Evolutionary conservation across 2,329 filamentous ascomycete genomes (phyloP), one percentile per base, ranked within the genome.

Genomic region (Beauveria bassiana): DNA sequence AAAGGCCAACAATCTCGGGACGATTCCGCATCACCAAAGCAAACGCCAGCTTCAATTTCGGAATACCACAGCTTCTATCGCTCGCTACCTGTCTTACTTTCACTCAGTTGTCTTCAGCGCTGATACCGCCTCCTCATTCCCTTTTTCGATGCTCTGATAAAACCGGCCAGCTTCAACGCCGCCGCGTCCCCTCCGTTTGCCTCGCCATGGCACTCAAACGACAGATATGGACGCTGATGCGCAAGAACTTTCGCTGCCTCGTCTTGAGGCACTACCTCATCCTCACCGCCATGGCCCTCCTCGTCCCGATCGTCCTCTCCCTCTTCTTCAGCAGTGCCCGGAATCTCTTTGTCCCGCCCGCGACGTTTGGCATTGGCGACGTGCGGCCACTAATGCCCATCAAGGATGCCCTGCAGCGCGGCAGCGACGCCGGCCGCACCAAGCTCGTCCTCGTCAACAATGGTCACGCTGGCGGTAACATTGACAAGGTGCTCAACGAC

Each of bases 371-470:
- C 50, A 86, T 96, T 65, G 89, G 87, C 50, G 71, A 79, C 0
- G 73, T 85, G 0, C 77, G 75, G 7, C 79, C 86, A 0, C 75
- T 96, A 64, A 83, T 86, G 63, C 81, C 83, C 12, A 80, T 96
- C 20, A 69, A 78, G 40, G 76, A 89, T 64, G 90, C 86, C 1
- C 79, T 96, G 38, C 70, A 73, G 22, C 75, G 76, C 28, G 84
- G 86, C 2, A 74, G 75, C 18, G 78, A 78, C 12, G 73, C 73
- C 28, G 85, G 86, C 20, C 81, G 89, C 65, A 75, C 89, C 66
- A 91, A 84, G 56, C 78, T 96, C 16, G 86, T 87, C 14, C 90
- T 97, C 61, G 86, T 96, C 62, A 88, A 96, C 71, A 91, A 85
- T 73, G 89, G 88, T 10, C 75, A 83, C 57, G 78, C 77, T 0